A percentile compares a stretch with the other conserved stretches of the same genome.
Evolutionary conservation across 2,329 filamentous ascomycete species (phyloP).

Genomic region (Xylariales sp.): DNA sequence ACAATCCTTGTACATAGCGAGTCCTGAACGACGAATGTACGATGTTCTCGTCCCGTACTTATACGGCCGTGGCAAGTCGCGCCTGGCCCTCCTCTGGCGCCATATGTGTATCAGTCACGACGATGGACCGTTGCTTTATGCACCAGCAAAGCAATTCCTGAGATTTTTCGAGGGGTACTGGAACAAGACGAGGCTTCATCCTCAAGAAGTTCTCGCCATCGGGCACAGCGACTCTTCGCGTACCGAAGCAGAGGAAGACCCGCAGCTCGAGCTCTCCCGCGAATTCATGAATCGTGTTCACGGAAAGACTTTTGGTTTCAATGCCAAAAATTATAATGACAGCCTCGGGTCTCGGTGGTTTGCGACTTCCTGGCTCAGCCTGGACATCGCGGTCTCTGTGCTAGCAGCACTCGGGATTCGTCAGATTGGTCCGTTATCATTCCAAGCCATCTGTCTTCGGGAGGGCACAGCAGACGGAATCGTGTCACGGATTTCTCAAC

Average conservation of each 20-base stretch:
- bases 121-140: constrained; percentile 34
- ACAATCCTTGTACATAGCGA: constrained; percentile 39
- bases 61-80: constrained; percentile 40
- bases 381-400: constrained; percentile 64
- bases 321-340: constrained; percentile 56
- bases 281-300: constrained; percentile 33
- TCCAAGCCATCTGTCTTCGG: constrained; percentile 73
- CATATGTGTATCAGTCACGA: constrained; percentile 31
- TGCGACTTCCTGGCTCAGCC: constrained; percentile 64
- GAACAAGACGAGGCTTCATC: constrained; percentile 29
- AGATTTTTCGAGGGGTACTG: constrained; percentile 43
- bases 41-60: constrained; percentile 48
- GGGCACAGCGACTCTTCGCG: constrained; percentile 5
- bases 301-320: constrained; percentile 32
- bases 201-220: constrained; percentile 28
- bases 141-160: constrained; percentile 42
- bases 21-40: constrained; percentile 39
- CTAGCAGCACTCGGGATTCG: constrained; percentile 69
- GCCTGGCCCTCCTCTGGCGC: constrained; percentile 44
- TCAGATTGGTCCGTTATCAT: constrained; percentile 67
- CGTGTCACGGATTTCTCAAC: constrained; percentile 51
- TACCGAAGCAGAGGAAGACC: constrained; percentile 8
- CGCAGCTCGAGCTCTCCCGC: constrained; percentile 19
- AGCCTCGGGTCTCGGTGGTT: constrained; percentile 75
- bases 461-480: constrained; percentile 53